phyloP scores from a whole-genome alignment of 371 early-diverging fungal species.

The Scutellospora calospora region DNA sequence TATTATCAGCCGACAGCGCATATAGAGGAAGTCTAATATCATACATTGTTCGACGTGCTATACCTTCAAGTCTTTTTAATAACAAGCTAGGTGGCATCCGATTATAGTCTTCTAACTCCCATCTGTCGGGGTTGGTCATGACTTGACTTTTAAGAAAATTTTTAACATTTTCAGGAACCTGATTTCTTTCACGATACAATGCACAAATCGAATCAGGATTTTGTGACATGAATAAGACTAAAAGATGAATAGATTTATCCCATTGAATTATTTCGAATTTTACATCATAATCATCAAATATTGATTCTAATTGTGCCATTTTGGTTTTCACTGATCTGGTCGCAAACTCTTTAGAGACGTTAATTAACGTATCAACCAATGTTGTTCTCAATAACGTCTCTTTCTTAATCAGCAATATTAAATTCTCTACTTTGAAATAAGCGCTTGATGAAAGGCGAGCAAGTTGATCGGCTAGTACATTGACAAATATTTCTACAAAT shows the following conservation, averaged over 20 bases:
- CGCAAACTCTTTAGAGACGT: slow-evolving; percentile 26
- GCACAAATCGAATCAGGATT: background rate
- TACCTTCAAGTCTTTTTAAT: background rate
- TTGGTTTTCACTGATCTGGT: slow-evolving; percentile 2
- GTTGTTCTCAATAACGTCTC: background rate
- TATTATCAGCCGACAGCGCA: slow-evolving; percentile 17
- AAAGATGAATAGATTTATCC: slow-evolving; percentile 23
- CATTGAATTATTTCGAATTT: background rate
- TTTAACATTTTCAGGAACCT: slow-evolving; percentile 9
- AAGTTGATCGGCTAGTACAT: slow-evolving; percentile 34
- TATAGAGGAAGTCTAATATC: background rate
- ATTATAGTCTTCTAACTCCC: slow-evolving; percentile 20
- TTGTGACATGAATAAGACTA: background rate
- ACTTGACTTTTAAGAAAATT: background rate
- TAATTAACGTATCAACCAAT: background rate
- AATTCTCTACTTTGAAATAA: slow-evolving; percentile 1
- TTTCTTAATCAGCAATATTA: background rate
- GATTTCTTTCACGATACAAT: background rate
- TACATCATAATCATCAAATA: background rate
- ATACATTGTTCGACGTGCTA: background rate
- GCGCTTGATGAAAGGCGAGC: slow-evolving; percentile 14
- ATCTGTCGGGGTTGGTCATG: background rate
- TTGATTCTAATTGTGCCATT: background rate
- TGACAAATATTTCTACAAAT: slow-evolving; percentile 24
- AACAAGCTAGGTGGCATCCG: background rate